These are phyloP conservation scores for Goniomonas avonlea DNA, from an alignment of 78 protist genomes.

Conservation along the genomic window DNA sequence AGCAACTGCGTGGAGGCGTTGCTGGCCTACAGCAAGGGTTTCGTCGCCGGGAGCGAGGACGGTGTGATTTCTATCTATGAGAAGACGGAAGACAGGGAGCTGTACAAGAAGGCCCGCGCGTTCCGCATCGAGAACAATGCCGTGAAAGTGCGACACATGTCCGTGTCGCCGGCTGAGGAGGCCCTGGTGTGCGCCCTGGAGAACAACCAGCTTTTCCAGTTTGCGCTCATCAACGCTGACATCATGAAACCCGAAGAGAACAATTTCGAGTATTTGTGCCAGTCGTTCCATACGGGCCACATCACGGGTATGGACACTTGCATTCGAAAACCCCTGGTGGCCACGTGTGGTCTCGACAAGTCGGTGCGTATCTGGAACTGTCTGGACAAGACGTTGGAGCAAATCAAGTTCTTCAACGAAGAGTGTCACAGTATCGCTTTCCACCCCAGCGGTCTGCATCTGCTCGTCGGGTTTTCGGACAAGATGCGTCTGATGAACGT, in stretches of 20 bases:
- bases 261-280: not conserved
- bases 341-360: constrained; percentile 38
- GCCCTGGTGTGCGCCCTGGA: constrained; percentile 20
- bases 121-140: constrained; percentile 13
- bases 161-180: constrained; percentile 45
- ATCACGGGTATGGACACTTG: constrained; percentile 49
- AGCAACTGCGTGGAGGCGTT: constrained; percentile 20
- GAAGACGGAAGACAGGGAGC: constrained; percentile 22
- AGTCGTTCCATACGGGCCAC: constrained; percentile 1
- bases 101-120: not conserved
- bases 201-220: constrained; percentile 27
- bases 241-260: not conserved
- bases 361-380: constrained; percentile 50
- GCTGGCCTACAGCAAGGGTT: not conserved
- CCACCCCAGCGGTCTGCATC: constrained; percentile 14
- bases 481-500: constrained; percentile 55
- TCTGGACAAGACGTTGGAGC: constrained; percentile 29
- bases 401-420: constrained; percentile 25
- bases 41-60: constrained; percentile 12
- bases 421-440: not conserved
- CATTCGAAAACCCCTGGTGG: constrained; percentile 58
- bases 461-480: constrained; percentile 62
- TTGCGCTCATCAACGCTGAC: constrained; percentile 41
- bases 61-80: constrained; percentile 38
- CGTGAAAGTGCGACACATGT: not conserved